Evolutionary conservation across 2,329 filamentous ascomycete genomes (phyloP), one percentile per base, ranked within the genome.

Genomic region (Xylaria sp.): DNA sequence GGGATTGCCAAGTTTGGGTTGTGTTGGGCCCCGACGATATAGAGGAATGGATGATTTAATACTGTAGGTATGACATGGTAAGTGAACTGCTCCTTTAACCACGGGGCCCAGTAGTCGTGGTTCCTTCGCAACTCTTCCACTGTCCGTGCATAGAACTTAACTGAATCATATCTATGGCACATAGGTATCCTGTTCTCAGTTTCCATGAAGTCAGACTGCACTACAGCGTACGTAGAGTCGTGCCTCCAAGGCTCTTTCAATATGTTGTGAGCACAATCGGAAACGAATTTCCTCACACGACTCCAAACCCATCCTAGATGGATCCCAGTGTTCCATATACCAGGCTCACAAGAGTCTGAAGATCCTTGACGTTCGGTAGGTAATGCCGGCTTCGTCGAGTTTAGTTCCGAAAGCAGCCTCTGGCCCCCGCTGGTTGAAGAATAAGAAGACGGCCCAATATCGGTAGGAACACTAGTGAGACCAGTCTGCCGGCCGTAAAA

Each of bases 141-240:
- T 7, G 64, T 65, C 4, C 64, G 64, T 12, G 59, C 64, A 35
- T 67, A 67, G 55, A 67, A 67, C 47, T 67, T 67, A 58, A 67
- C 58, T 12, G 64, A 67, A 47, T 67, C 64, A 43, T 67, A 67
- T 60, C 64, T 57, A 49, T 67, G 64, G 43, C 64, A 65, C 46
- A 67, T 64, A n/a, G 64, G 64, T n/a, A 67, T 60, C 45, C 64
- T 61, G 49, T 67, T 67, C 35, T 67, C 64, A 14, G 64, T 67
- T 50, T 67, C 64, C 61, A 67, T 61, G 8, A 67, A 67, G 52
- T 67, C 64, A 14, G 64, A 64, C 46, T 67, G 64, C 17, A 67
- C 64, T 23, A 67, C 58, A 35, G 64, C 64, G 37, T 67, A 67
- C 2, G 64, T 62, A 12, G 64, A 67, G 38, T 67, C 64, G 33